Conservation (phyloP, 495 filamentous ascomycete genomes). For the Bryoglossum gracile region DNA sequence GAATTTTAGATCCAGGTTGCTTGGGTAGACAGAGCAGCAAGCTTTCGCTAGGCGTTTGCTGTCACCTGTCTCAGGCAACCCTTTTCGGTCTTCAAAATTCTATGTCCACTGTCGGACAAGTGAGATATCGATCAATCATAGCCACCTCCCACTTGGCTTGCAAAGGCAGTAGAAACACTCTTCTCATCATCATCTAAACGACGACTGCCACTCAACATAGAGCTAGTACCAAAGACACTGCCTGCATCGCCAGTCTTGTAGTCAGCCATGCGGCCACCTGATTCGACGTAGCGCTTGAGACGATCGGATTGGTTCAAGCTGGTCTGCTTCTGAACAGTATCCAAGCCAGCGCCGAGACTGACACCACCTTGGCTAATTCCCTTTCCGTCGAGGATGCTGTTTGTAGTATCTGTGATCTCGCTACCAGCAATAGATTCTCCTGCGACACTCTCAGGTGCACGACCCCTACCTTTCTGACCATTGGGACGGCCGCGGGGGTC, state of each 20-base stretch:
- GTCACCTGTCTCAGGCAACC: slow-evolving; percentile 10
- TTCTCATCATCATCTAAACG: slow-evolving; percentile 83
- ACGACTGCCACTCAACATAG: slow-evolving; percentile 44
- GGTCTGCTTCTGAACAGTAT: slow-evolving; percentile 65
- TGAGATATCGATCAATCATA: slow-evolving; percentile 65
- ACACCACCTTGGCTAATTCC: slow-evolving; percentile 77
- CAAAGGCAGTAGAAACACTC: slow-evolving; percentile 92
- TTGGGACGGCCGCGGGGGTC: slow-evolving; percentile 57
- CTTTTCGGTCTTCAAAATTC: slow-evolving; percentile 15
- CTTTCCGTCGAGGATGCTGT: slow-evolving; percentile 55
- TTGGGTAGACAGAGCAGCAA: slow-evolving; percentile 11
- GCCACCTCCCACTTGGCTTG: slow-evolving; percentile 83
- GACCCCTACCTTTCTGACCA: slow-evolving; percentile 51
- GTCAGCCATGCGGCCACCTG: slow-evolving; percentile 50
- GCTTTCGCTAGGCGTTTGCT: background rate
- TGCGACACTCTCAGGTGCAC: slow-evolving; percentile 67
- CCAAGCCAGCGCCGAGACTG: slow-evolving; percentile 71
- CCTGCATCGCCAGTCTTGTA: slow-evolving; percentile 51
- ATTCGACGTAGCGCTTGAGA: slow-evolving; percentile 83
- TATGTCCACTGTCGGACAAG: background rate
- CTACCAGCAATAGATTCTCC: slow-evolving; percentile 87
- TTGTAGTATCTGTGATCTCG: slow-evolving; percentile 74
- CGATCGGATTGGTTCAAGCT: slow-evolving; percentile 82
- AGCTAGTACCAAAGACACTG: slow-evolving; percentile 66
- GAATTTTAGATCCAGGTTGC: slow-evolving; percentile 12